Base-by-base conservation (phyloP, 2,329 filamentous ascomycete genomes). In the Pseudocercospora pini-densiflorae region DNA sequence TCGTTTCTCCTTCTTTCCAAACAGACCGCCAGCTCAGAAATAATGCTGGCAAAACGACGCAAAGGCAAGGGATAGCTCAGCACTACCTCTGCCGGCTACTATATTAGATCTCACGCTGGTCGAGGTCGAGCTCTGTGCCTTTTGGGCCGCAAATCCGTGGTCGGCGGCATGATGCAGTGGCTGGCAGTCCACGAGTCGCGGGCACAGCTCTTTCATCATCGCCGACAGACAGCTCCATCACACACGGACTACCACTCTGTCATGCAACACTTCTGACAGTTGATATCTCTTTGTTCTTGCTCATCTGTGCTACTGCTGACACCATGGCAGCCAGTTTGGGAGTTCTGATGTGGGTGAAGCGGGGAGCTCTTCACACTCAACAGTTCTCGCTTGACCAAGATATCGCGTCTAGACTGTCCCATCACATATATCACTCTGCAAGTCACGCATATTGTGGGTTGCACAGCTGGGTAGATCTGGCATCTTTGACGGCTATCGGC, bases 361-460 rank as follows among this genome's bases (percentile, higher is more conserved):
- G 47, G n/a, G 47, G 47, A 51, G 21, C n/a, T 51, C n/a, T 21
- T 51, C 47, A 6, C 68, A 29, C 54, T 72, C 70, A 1, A 71
- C 70, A 10, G 59, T 54, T 6, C 68, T 69, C 43, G 64, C 68
- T 23, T 58, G 61, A 29, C 58, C 53, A 33, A 64, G 31, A 16
- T 60, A 64, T n/a, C 62, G 62, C n/a, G 61, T 60, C 43, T 69
- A 51, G 47, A 27, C n/a, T 23, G 21, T 51, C 40, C 10, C 47
- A 51, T 51, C 47, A 51, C 47, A 51, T 21, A 2, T 23, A 21
- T 24, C 10, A 51, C 21, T 24, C 47, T 51, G 47, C 47, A 51
- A 51, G 47, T 51, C 47, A 51, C 47, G 47, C 47, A 51, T 12
- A 12, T 8, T 12, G 23, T 51, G 47, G n/a, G 47, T 51, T 21